Evolutionary conservation across 1,284 basidiomycete genomes (phyloP), one percentile per base, ranked within the genome.

Genomic region (Boletus sp.): DNA sequence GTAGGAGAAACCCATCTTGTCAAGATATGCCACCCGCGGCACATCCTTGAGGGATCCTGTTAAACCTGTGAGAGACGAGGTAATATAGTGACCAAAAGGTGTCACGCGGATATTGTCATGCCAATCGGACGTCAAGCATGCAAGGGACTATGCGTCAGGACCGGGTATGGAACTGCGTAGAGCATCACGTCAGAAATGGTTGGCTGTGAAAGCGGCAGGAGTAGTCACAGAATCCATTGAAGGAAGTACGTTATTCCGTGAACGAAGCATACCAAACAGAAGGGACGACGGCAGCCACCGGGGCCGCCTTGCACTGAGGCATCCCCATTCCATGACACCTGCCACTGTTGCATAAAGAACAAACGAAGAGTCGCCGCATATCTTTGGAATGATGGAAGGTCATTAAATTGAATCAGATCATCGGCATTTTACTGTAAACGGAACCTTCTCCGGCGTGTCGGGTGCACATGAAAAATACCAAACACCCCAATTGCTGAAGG

Each of bases 151-250:
- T 86, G 68, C 0, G 85, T 90, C 61, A 94, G 78, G 78, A 94
- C 93, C 0, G 92, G 92, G 75, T 94, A 94, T 23, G 92, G 90
- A 75, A 93, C 89, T 91, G 40, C 33, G 31, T 37, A 37, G 33
- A 60, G 10, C 43, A 70, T 10, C 11, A 11, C 38, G 40, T 43
- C 31, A 33, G 31, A 13, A 33, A 33, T 5, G 31, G 31, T 23
- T 44, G 6, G 38, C 40, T 8, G 35, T 52, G 37, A 1, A 1
- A 21, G 48, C 48, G 38, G 7, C 2, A 14, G 1, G 3, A 38
- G 23, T 13, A 82, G 88, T 76, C 66, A 91, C 89, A 93, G 4
- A 70, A 73, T n/a, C 83, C 84, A 59, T 89, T 90, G 69, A 78
- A 80, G 8, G 68, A 75, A 0, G 88, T 87, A 66, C 86, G 89